Conservation (phyloP, 78 protist species). For the Dictyostelium intermedium region DNA sequence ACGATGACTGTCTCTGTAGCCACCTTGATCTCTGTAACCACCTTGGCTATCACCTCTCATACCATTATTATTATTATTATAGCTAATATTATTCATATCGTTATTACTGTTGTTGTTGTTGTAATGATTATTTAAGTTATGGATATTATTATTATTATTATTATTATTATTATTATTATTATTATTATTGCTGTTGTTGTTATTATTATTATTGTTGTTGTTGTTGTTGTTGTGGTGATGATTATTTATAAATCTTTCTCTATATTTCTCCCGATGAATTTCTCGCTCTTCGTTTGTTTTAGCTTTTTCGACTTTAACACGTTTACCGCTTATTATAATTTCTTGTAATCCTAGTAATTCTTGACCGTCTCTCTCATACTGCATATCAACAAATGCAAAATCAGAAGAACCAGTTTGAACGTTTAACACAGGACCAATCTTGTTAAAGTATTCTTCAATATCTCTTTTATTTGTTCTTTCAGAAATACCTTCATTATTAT, state of each 20-base stretch:
- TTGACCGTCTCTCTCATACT: slow-evolving; percentile 38
- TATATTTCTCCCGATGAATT: not conserved
- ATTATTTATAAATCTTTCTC: not conserved
- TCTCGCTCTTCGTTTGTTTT: not conserved
- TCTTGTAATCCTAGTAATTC: slow-evolving; percentile 18
- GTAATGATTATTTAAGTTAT: not conserved
- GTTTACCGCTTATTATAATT: slow-evolving; percentile 18
- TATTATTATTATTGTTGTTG: not conserved
- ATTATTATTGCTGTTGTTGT: too few species aligned
- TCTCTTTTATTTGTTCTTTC: slow-evolving; percentile 53
- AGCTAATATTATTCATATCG: not conserved
- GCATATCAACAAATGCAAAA: slow-evolving; percentile 61
- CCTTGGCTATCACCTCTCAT: slow-evolving; percentile 5
- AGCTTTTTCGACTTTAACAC: not conserved
- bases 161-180: too few species aligned
- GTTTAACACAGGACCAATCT: slow-evolving; percentile 43
- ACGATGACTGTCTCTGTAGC: not conserved
- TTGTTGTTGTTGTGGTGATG: not conserved
- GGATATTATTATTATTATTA: not conserved
- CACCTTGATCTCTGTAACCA: not conserved
- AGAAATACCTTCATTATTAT: slow-evolving; percentile 42
- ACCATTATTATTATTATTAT: not conserved
- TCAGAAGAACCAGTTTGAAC: slow-evolving; percentile 38
- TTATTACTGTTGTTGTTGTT: not conserved
- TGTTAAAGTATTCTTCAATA: slow-evolving; percentile 50